phyloP scores from a whole-genome alignment of 1,284 basidiomycete species.

The Chalciporus sp. region DNA sequence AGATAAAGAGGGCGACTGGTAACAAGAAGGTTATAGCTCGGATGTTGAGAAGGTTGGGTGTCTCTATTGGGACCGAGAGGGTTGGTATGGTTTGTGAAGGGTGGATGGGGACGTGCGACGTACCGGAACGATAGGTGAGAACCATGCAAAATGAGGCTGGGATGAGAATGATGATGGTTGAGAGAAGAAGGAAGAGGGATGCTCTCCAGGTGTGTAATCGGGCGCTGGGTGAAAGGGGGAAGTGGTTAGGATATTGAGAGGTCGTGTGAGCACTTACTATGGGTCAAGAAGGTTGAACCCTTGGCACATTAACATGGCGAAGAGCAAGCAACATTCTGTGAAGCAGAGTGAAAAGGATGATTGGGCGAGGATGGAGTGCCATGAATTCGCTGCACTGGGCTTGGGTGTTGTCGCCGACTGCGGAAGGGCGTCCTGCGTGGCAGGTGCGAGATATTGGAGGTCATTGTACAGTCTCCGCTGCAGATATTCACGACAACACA shows the following conservation, averaged over 20 bases:
- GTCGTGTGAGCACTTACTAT: constrained; percentile 41
- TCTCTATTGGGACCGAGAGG: constrained; percentile 20
- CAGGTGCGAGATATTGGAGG: constrained; percentile 44
- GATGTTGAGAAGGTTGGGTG: constrained; percentile 26
- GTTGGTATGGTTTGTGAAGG: background rate
- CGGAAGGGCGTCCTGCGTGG: constrained; percentile 41
- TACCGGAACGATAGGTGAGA: constrained; percentile 46
- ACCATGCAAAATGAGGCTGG: constrained; percentile 64
- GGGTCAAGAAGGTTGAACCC: constrained; percentile 53
- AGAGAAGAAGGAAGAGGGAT: constrained; percentile 59
- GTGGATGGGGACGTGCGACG: constrained; percentile 3
- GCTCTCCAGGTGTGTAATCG: constrained; percentile 65
- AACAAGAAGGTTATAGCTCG: constrained; percentile 30
- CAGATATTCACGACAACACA: constrained; percentile 57
- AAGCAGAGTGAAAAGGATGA: constrained; percentile 66
- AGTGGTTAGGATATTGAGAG: constrained; percentile 1
- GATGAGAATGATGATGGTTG: constrained; percentile 58
- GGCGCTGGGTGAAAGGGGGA: constrained; percentile 35
- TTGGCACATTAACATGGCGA: constrained; percentile 68
- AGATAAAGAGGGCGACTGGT: constrained; percentile 58
- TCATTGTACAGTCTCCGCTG: constrained; percentile 58
- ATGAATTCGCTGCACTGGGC: constrained; percentile 31
- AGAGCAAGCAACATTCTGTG: constrained; percentile 68
- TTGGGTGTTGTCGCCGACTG: constrained; percentile 41
- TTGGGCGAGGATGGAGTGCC: constrained; percentile 58